phyloP scores from a whole-genome alignment of 148 eudicot genomes.

The Camellia sinensis region DNA sequence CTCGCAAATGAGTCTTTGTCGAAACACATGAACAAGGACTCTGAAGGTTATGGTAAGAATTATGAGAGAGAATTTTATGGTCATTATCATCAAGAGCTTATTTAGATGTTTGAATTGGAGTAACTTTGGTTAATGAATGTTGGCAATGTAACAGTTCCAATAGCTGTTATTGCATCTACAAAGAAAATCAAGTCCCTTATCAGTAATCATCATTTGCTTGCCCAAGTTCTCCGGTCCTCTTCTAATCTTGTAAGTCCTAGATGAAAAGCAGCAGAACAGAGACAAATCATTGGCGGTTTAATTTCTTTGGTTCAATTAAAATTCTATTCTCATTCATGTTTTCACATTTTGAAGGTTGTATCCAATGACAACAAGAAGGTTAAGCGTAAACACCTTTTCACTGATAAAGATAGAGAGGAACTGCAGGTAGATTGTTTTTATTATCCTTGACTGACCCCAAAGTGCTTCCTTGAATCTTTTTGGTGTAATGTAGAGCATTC shows the following conservation, averaged over 20 bases:
- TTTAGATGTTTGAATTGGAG: neutral
- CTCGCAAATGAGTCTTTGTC: slow-evolving; percentile 81
- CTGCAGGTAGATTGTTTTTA: slow-evolving; percentile 45
- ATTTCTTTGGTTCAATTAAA: neutral
- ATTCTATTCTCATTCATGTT: neutral
- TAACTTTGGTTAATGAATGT: neutral
- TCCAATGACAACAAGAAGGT: slow-evolving; percentile 75
- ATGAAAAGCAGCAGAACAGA: neutral
- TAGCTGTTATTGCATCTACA: slow-evolving; percentile 66
- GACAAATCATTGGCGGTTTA: slow-evolving; percentile 8
- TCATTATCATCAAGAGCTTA: neutral
- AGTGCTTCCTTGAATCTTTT: slow-evolving; percentile 2
- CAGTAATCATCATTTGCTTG: slow-evolving; percentile 51
- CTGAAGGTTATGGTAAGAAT: slow-evolving; percentile 80
- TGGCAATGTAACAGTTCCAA: slow-evolving; percentile 55
- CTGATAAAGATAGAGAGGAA: slow-evolving; percentile 79
- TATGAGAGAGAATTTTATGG: neutral
- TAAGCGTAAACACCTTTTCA: slow-evolving; percentile 63
- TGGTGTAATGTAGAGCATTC: neutral
- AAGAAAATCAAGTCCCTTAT: slow-evolving; percentile 76
- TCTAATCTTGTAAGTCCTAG: slow-evolving; percentile 60
- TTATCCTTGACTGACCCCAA: neutral
- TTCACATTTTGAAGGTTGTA: slow-evolving; percentile 46
- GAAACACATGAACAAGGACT: slow-evolving; percentile 76
- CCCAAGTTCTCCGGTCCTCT: slow-evolving; percentile 76